Conservation (phyloP, 1,284 basidiomycete genomes). For the Cryptococcus depauperatus region DNA sequence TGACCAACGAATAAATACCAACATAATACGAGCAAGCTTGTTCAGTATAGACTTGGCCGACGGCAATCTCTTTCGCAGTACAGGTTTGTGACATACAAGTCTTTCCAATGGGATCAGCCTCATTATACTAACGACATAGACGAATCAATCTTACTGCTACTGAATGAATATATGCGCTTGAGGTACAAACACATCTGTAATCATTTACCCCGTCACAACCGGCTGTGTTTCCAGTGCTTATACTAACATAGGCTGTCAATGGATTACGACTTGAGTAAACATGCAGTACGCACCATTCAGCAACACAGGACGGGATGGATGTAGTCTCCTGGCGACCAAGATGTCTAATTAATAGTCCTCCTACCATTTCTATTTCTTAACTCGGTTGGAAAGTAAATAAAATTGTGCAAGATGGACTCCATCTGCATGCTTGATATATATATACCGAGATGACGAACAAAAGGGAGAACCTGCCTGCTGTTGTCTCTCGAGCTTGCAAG, state of each 20-base stretch:
- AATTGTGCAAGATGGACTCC: no score
- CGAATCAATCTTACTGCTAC: slow-evolving; percentile 15
- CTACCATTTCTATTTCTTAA: no score
- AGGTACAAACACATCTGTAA: slow-evolving; percentile 20
- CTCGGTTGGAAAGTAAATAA: no score
- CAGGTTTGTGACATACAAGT: slow-evolving; percentile 15
- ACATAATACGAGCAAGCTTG: slow-evolving; percentile 17
- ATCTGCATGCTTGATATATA: no score
- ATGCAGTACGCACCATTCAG: slow-evolving; percentile 1
- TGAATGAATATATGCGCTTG: slow-evolving; percentile 11
- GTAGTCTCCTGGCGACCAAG: no score
- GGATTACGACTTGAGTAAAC: neutral
- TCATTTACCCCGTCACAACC: slow-evolving; percentile 13
- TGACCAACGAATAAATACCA: neutral
- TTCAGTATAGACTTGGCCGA: slow-evolving; percentile 15
- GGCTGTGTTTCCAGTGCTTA: slow-evolving; percentile 12
- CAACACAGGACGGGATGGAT: neutral
- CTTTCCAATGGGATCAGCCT: slow-evolving; percentile 3
- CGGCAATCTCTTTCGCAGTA: slow-evolving; percentile 10
- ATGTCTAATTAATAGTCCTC: no score
- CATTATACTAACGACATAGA: neutral
- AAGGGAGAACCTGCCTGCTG: no score
- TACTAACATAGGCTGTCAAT: slow-evolving; percentile 6
- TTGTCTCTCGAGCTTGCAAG: no score
- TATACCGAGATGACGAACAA: no score